Base-by-base conservation (phyloP, 306 rosid genomes). In the Notholithocarpus densiflorus region DNA sequence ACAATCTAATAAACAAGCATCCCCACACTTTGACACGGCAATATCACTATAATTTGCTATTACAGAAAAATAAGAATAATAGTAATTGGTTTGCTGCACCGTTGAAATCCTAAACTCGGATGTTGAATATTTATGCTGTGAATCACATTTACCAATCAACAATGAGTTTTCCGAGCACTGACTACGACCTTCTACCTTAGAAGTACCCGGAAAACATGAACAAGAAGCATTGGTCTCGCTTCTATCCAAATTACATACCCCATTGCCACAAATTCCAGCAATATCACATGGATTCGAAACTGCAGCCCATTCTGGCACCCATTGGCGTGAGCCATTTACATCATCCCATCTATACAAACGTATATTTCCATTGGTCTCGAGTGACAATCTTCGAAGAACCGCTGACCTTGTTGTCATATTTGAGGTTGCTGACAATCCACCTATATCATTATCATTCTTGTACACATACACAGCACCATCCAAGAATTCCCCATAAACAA, bases 261-360 rank as follows among this genome's bases (percentile, higher is more conserved):
- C 98, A 69, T 92, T 95, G 13, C 98, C 98, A 78, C 98, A 95
- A 80, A 89, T 87, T 68, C 98, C 98, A 55, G 98, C 97, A 79
- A 95, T 91, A 68, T 83, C 95, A 79, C 98, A 95, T 20, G 98
- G 97, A 55, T 88, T 95, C 21, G 95, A 90, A 17, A 92, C 92
- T 32, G 98, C 94, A 59, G 98, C 98, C 98, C 98, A 95, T 68
- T 95, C 94, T 29, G 98, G 75, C 19, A 95, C 88, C 98, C 98
- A 92, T 72, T 91, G 94, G n/a, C 89, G 89, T 1, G 97, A 87
- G 1, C 98, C 98, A 54, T 91, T 95, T 31, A 92, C 82, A 54
- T 95, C 84, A 9, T 91, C 98, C 98, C 98, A 95, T 26, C 88
- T 87, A 59, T 91, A 95, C 79, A 92, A 75, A 2, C 96, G 82